These are phyloP conservation scores for Byssoonygena ceratinophila DNA, from an alignment of 2,329 filamentous ascomycete species.

Conservation along the genomic window DNA sequence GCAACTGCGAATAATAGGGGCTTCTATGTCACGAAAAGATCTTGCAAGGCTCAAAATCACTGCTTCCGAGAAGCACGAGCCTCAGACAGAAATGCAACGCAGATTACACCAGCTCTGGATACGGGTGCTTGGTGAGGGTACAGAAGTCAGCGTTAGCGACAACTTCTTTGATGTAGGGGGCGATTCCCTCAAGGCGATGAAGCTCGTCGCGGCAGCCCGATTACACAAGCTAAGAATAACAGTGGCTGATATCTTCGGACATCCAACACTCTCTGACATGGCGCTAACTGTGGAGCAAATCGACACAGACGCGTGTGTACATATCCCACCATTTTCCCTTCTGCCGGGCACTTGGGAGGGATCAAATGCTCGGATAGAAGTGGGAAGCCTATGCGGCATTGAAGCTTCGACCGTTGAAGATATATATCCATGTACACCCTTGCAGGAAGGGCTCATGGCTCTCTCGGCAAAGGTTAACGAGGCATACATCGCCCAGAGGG, in stretches of 20 bases:
- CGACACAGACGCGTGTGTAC: not conserved
- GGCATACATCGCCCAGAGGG: constrained; percentile 33
- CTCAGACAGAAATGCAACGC: constrained; percentile 22
- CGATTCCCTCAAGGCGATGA: constrained; percentile 22
- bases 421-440: constrained; percentile 26
- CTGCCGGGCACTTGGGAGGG: constrained; percentile 8
- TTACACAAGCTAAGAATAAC: constrained; percentile 17
- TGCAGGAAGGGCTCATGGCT: constrained; percentile 35
- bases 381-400: constrained; percentile 17
- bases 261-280: constrained; percentile 30
- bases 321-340: constrained; percentile 17
- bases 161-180: constrained; percentile 17
- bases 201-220: constrained; percentile 21
- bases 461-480: constrained; percentile 30
- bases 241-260: constrained; percentile 23
- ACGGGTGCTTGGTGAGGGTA: constrained; percentile 32
- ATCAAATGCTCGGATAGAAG: constrained; percentile 8
- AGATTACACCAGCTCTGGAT: constrained; percentile 10
- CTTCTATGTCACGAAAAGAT: constrained; percentile 15
- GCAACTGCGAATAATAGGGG: constrained; percentile 20
- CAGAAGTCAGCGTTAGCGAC: constrained; percentile 22
- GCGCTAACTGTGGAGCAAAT: constrained; percentile 17
- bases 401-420: constrained; percentile 20
- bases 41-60: constrained; percentile 15
- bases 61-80: constrained; percentile 10